A percentile compares a stretch with the other conserved stretches of the same genome.
These are phyloP conservation scores for Cenchrus americanus DNA, from an alignment of 176 grass and related monocot species.

Conservation along the genomic window DNA sequence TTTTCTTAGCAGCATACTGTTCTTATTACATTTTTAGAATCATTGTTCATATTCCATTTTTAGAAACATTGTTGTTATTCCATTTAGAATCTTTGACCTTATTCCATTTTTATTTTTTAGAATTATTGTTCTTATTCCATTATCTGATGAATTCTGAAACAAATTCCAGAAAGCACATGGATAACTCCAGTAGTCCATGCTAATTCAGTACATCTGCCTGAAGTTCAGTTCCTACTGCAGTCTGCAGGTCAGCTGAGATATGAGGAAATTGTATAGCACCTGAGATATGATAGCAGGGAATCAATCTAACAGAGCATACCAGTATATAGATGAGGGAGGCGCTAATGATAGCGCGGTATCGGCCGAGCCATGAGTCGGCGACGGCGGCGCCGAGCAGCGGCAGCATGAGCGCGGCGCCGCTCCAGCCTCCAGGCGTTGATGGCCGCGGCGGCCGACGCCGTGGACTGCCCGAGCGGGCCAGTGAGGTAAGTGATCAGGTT, in stretches of 20 bases:
- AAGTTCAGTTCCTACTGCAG: not conserved
- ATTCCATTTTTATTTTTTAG: too few relatives aligned
- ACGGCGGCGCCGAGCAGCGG: conserved; percentile 58
- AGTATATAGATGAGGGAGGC: conserved; percentile 62
- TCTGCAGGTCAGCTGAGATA: not conserved
- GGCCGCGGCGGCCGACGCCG: conserved; percentile 56
- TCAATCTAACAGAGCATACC: conserved; percentile 18
- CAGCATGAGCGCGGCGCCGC: conserved; percentile 42
- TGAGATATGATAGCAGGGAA: not conserved
- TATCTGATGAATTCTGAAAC: not conserved
- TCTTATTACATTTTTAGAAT: not conserved
- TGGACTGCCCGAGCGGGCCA: conserved; percentile 54
- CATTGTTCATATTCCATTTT: too few relatives aligned
- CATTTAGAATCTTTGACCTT: too few relatives aligned
- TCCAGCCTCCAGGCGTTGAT: conserved; percentile 66
- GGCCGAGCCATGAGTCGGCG: conserved; percentile 73
- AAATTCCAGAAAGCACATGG: not conserved
- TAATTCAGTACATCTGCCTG: not conserved
- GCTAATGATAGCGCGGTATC: conserved; percentile 51
- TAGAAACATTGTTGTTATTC: too few relatives aligned
- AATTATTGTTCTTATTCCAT: not conserved
- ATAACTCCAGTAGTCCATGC: not conserved
- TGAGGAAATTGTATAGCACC: not conserved
- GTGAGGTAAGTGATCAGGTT: conserved; percentile 80
- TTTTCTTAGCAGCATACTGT: not conserved